phyloP scores from a whole-genome alignment of 352 stramenopile species.

The Phytopythium delawarense region DNA sequence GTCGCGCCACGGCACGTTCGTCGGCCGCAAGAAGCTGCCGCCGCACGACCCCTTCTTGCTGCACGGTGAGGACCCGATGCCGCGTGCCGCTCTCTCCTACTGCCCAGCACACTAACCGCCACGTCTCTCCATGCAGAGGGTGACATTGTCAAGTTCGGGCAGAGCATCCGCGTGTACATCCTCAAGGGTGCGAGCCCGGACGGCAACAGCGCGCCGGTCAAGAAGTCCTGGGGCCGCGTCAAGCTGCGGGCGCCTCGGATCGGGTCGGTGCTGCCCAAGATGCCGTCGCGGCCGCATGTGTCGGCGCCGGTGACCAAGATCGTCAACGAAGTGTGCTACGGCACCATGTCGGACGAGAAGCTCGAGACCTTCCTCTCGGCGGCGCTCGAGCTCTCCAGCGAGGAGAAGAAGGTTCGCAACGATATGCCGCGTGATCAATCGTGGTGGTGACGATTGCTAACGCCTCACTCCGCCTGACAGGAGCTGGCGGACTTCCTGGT shows the following conservation, averaged over 20 bases:
- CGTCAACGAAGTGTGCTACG: constrained; percentile 83
- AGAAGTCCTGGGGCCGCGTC: constrained; percentile 77
- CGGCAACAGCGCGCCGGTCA: constrained; percentile 62
- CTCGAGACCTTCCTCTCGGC: constrained; percentile 59
- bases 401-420: constrained; percentile 55
- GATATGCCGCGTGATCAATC: not conserved
- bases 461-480: constrained; percentile 17
- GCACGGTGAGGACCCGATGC: constrained; percentile 32
- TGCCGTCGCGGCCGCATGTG: constrained; percentile 49
- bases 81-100: not conserved
- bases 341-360: constrained; percentile 68
- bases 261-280: constrained; percentile 66
- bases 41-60: constrained; percentile 81
- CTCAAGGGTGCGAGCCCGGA: constrained; percentile 66
- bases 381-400: constrained; percentile 62
- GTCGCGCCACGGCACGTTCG: constrained; percentile 85
- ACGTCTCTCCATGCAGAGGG: constrained; percentile 35
- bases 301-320: constrained; percentile 63
- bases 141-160: constrained; percentile 83
- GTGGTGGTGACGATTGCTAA: not conserved
- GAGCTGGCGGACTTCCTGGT: constrained; percentile 78
- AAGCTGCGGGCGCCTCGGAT: constrained; percentile 77
- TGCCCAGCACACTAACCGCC: not conserved
- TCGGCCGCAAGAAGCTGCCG: constrained; percentile 79
- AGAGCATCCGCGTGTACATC: constrained; percentile 84